Conservation (phyloP, 108 stramenopile genomes). For the Cyclotella choctawhatcheeana region DNA sequence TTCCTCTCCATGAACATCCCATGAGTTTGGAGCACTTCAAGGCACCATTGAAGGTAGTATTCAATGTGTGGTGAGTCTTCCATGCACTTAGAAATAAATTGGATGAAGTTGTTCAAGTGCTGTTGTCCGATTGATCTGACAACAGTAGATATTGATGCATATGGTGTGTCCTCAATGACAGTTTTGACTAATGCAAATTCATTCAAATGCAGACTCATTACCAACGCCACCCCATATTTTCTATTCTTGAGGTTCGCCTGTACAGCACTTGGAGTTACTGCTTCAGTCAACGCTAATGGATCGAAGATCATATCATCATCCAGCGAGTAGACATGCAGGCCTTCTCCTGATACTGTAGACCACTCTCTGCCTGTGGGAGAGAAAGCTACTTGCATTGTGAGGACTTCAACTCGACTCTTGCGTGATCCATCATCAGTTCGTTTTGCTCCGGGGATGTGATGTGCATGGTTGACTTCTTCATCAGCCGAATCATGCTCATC, state of each 20-base stretch:
- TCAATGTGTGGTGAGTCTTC: conserved; percentile 86
- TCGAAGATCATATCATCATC: conserved; percentile 95
- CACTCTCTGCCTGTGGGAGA: conserved; percentile 90
- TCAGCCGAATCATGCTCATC: conserved; percentile 82
- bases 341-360: conserved; percentile 90
- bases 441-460: conserved; percentile 82
- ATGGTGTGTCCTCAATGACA: conserved; percentile 85
- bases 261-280: conserved; percentile 84
- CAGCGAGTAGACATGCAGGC: conserved; percentile 88
- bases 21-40: conserved; percentile 77
- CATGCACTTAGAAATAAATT: conserved; percentile 79
- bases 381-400: conserved; percentile 83
- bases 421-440: conserved; percentile 90
- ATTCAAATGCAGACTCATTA: conserved; percentile 88
- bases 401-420: conserved; percentile 83
- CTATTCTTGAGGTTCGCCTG: conserved; percentile 62
- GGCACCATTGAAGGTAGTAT: conserved; percentile 87
- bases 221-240: conserved; percentile 73
- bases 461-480: conserved; percentile 67
- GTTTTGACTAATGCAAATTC: conserved; percentile 76
- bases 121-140: conserved; percentile 71
- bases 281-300: conserved; percentile 88
- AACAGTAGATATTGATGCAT: conserved; percentile 74
- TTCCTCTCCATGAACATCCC: conserved; percentile 85
- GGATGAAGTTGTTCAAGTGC: conserved; percentile 79